Base-by-base conservation (phyloP, 768 basidiomycete species). In the Trametes meyenii region DNA sequence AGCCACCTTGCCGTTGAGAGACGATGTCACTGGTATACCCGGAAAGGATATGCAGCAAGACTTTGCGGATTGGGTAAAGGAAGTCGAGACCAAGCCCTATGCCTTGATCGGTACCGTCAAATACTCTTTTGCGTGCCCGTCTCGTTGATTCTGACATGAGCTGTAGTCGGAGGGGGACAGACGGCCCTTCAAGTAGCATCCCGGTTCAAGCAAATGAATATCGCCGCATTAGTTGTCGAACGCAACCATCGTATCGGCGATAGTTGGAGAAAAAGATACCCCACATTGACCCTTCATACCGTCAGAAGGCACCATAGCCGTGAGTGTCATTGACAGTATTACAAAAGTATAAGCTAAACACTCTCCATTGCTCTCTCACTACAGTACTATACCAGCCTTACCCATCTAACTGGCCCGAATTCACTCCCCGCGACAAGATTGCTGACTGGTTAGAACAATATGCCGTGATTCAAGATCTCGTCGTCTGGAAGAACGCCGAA, bases 371-470 rank as follows among this genome's bases (percentile, higher is more conserved):
- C 42, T 3, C 1, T 50, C 16, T 6, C 29, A 3, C 29, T 14
- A 24, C 42, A 58, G 62, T 55, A 5, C 40, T 60, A 33, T 53
- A 63, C 26, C 60, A 51, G 13, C 45, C 64, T 14, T 56, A 52
- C 44, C 60, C 63, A 1, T 44, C 53, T 19, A 60, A 62, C 56
- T 71, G 60, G 55, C 61, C 64, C 10, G 50, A 61, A 6, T 63
- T 52, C 44, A 73, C 76, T 2, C 81, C 85, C 1, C 82, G 84
- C 5, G 67, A 69, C 12, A 87, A 86, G 83, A 77, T 89, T n/a
- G 87, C 82, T 1, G 83, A 85, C 62, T 89, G 85, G 83, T 72
- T 89, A 16, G 87, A 89, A 67, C 75, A 73, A 4, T 90, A 89
- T 61, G 86, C 83, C 0, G 76, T 82, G 4, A 69, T 77, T 3